Evolutionary conservation across 306 rosid genomes (phyloP), one percentile per base, ranked within the genome.

Genomic region (Rosa persica): DNA sequence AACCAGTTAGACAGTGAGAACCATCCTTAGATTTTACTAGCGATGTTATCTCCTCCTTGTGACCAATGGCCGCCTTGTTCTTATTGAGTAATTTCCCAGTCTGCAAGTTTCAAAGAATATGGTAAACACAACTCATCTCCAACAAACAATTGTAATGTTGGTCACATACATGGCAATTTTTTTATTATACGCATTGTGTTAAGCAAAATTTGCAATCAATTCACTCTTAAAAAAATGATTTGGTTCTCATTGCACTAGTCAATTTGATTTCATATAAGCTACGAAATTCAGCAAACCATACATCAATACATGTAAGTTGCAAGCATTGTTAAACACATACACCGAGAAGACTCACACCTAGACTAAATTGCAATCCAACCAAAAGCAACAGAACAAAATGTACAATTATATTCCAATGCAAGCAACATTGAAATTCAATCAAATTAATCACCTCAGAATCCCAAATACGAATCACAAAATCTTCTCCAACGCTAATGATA

Each of bases 401-500:
- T 11, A 47, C 20, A 52, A 15, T 5, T 17, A 20, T 55, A 27
- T n/a, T 73, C 27, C 7, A 73, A 38, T 54, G 34, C 49, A 52
- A 52, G 34, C 5, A 72, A 17, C 30, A 17, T 27, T 4, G 4
- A 20, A 17, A 20, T 54, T 54, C 0, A 54, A 44, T 34, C 13
- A 5, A 39, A 39, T 30, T 39, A 8, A 19, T 60, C 69, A 88
- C 94, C 97, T 94, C 98, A 73, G 96, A 71, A 82, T 94, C 98
- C 97, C 98, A 94, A 40, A 90, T 81, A 15, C 98, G 94, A 83
- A 94, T 9, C 1, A 92, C 75, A 5, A 92, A 79, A 76, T 94
- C 97, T 90, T 94, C 98, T 54, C 98, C 98, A 0, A 81, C 96
- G 81, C 96, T 94, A 47, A 94, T 86, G 61, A 94, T 90, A 52